A percentile compares a stretch with the other conserved stretches of the same genome.
Conservation (phyloP, 169 alveolate species). For the Neospora caninum region DNA sequence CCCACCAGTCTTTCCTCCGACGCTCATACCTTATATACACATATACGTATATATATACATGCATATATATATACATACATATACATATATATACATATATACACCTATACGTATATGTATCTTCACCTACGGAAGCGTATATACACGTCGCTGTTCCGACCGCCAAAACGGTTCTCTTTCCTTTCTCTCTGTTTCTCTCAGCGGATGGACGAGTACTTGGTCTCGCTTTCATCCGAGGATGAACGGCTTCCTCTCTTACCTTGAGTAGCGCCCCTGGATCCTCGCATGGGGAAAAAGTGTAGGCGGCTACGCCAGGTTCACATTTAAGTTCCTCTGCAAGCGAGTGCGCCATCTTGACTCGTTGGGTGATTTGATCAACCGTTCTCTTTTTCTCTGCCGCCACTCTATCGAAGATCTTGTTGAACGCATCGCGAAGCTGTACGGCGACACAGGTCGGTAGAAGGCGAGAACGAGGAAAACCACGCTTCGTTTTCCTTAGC, state of each 20-base stretch:
- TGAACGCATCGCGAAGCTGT: neutral
- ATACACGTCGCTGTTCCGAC: no score
- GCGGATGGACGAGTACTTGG: no score
- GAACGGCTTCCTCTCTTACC: neutral
- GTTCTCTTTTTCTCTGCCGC: neutral
- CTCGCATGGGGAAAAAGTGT: neutral
- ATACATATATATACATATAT: neutral
- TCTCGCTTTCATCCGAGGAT: no score
- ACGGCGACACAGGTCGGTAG: neutral
- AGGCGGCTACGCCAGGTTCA: neutral
- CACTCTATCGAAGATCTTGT: neutral
- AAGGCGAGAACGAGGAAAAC: no score
- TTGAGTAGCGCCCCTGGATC: conserved; percentile 14
- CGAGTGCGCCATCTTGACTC: neutral
- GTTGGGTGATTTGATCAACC: conserved; percentile 3
- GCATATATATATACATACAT: neutral
- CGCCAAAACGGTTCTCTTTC: no score
- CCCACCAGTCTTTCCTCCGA: no score
- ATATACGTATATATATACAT: no score
- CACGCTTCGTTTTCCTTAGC: no score
- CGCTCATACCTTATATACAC: no score
- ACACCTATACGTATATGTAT: neutral
- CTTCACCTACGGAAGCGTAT: no score
- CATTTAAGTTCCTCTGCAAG: neutral
- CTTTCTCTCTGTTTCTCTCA: no score